Conservation (phyloP, 331 rosid species). For the Quercus lobata region DNA sequence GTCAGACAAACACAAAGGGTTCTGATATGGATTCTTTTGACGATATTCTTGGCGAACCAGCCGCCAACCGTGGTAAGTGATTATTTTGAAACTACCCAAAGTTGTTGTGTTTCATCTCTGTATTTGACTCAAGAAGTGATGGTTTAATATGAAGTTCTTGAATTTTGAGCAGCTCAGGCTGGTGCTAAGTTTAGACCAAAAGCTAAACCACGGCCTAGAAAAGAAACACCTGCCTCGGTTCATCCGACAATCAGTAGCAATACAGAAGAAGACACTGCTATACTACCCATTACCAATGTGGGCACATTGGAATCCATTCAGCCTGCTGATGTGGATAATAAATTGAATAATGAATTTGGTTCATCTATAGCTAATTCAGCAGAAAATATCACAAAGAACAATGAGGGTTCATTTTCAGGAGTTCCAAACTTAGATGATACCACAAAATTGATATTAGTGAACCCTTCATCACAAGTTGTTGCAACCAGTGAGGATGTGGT, state of each 20-base stretch:
- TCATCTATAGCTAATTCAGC: conserved; percentile 4
- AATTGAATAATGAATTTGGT: conserved; percentile 23
- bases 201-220: conserved; percentile 36
- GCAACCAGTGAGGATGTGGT: neutral
- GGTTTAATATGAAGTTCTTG: neutral
- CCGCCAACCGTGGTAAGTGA: conserved; percentile 12
- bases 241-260: conserved; percentile 15
- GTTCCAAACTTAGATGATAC: conserved; percentile 12
- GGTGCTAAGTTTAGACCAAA: conserved; percentile 49
- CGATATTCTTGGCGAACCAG: conserved; percentile 11
- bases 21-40: conserved; percentile 22
- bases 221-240: conserved; percentile 18
- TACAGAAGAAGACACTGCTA: conserved; percentile 13
- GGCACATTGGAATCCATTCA: neutral
- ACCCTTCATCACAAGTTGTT: conserved; percentile 12
- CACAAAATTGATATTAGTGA: conserved; percentile 6
- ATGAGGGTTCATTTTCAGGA: conserved; percentile 12
- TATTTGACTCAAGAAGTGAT: neutral
- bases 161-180: conserved; percentile 27
- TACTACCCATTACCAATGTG: conserved; percentile 4
- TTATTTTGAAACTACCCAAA: neutral
- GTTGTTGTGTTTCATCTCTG: neutral
- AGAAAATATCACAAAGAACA: conserved; percentile 1
- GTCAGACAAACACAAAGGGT: neutral
- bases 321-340: conserved; percentile 2